Base-by-base conservation (phyloP, 805 yeast genomes). In the Babjeviella inositovora region DNA sequence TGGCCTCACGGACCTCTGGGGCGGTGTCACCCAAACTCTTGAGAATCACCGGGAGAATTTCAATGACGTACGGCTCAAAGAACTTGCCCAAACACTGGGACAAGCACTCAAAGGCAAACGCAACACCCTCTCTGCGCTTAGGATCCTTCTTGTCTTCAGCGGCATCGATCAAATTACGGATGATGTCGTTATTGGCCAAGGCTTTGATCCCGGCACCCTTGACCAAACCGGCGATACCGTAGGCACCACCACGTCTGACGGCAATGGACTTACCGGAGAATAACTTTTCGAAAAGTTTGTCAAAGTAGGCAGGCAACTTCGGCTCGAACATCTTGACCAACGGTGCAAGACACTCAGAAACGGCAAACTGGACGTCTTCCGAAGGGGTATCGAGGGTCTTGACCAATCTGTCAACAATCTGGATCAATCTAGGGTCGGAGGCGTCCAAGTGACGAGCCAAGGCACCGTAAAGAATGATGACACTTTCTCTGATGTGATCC, bases 1-100 rank as follows among this genome's bases (percentile, higher is more conserved):
- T 80, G 4, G 96, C 87, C 20, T 67, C 75, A 41, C 99, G 71
- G 4, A 90, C 99, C 36, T 77, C 93, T 0, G 77, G 62, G 7
- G 69, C 62, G 14, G 71, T 55, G 41, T 90, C 99, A 39, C 98
- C 99, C 24, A 90, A 58, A 22, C 74, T 70, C 30, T 70, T 68
- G 37, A 90, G 58, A 20, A 90, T 62, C 19, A 74, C 64, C 5
- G 97, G 96, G 34, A 90, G 52, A 15, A 82, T 59, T 43, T 82
- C 95, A 33, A 87, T 66, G 16, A 82, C 94, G 38, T 85, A 90
- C 1, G 99, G 98, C 48, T 90, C 99, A 41, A 90, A 90, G 30
- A 55, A 62, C 22, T 70, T 60, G 8, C 85, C 90, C 25, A 87
- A 53, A 12, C 73, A 59, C 37, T 62, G 68, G 0, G 97, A 82